Evolutionary conservation across 768 basidiomycete genomes (phyloP).

Genomic region (Baorangia bicolor): DNA sequence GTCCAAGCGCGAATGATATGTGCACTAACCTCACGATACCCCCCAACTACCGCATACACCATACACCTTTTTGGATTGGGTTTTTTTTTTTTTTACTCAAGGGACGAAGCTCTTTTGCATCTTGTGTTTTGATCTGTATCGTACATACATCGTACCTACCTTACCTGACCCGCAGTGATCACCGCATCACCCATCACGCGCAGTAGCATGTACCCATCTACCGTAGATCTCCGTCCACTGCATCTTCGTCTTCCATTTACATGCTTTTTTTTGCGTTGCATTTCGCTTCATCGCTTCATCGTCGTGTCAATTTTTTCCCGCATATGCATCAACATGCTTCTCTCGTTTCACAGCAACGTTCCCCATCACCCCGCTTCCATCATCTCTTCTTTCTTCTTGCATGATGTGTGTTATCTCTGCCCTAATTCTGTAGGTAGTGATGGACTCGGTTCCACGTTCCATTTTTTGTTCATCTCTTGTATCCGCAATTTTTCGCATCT

Average conservation of each 20-base stretch:
- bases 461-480: background rate
- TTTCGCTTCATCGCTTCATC: background rate
- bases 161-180: conserved; percentile 1
- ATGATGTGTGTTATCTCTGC: background rate
- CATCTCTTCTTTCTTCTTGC: background rate
- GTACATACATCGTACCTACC: conserved; percentile 8
- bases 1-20: conserved; percentile 42
- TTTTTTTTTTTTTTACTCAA: background rate
- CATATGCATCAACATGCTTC: background rate
- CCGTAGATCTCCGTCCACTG: conserved; percentile 18
- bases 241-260: conserved; percentile 10
- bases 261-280: conserved; percentile 2
- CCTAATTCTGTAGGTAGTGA: background rate
- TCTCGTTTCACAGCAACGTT: background rate
- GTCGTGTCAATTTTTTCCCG: background rate
- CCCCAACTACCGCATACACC: background rate
- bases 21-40: background rate
- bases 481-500: background rate
- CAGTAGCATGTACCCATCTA: conserved; percentile 14
- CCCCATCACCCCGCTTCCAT: background rate
- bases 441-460: background rate
- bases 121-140: conserved; percentile 6
- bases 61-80: background rate
- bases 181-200: conserved; percentile 5
- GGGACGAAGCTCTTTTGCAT: conserved; percentile 11